phyloP scores from a whole-genome alignment of 2,329 filamentous ascomycete species.

The Chaetomiaceae sp. region DNA sequence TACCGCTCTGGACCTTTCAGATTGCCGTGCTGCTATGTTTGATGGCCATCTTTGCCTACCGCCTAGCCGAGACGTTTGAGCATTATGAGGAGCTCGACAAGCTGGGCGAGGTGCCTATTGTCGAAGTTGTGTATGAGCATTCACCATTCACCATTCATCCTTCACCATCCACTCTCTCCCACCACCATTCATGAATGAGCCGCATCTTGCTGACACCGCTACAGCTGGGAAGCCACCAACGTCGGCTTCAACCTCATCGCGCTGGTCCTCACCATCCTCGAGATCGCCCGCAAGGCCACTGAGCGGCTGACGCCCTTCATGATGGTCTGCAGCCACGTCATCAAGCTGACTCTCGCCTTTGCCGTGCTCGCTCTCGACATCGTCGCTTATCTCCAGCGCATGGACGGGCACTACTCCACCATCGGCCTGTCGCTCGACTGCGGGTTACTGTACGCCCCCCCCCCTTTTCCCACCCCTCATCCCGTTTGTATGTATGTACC shows the following conservation, averaged over 20 bases:
- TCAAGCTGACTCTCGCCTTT: constrained; percentile 46
- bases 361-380: constrained; percentile 49
- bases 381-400: constrained; percentile 44
- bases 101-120: constrained; percentile 37
- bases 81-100: constrained; percentile 40
- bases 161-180: background rate
- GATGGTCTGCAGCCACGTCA: constrained; percentile 47
- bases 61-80: constrained; percentile 45
- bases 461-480: background rate
- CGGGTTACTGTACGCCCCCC: constrained; percentile 43
- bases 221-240: constrained; percentile 52
- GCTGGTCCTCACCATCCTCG: constrained; percentile 44
- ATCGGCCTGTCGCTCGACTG: constrained; percentile 47
- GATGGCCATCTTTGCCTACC: constrained; percentile 51
- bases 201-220: background rate
- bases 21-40: constrained; percentile 42
- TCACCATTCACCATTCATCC: no score
- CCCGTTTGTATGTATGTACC: background rate
- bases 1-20: constrained; percentile 50
- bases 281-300: constrained; percentile 43
- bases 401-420: constrained; percentile 45
- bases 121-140: constrained; percentile 48
- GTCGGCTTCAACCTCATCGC: constrained; percentile 46
- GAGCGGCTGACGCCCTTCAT: constrained; percentile 53
- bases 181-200: no score